phyloP scores from a whole-genome alignment of 2,329 filamentous ascomycete species.

The Thelonectria rubi region DNA sequence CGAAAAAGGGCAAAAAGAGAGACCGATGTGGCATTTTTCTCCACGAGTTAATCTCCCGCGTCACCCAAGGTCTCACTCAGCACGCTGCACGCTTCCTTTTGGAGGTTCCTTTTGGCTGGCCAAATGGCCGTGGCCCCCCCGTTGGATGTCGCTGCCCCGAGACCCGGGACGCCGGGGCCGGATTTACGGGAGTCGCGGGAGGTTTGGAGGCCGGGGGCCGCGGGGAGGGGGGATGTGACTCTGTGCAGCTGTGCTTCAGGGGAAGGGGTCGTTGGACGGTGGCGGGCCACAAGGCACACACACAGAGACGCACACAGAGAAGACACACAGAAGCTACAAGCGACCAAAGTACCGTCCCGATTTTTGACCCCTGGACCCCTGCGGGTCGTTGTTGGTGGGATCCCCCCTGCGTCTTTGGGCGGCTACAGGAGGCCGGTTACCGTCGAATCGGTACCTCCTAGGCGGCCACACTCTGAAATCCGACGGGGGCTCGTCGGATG shows the following conservation, averaged over 20 bases:
- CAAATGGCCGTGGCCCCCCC: not conserved
- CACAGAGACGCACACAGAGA: not conserved
- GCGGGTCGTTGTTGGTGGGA: not conserved
- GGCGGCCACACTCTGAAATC: conserved; percentile 8
- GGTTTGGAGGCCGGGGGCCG: not conserved
- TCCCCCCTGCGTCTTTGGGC: conserved; percentile 1
- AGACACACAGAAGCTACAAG: no score
- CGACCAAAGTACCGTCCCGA: no score
- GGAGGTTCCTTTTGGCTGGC: no score
- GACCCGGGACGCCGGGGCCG: conserved; percentile 1
- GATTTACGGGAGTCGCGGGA: conserved; percentile 10
- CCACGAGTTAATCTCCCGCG: not conserved
- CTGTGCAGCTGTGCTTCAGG: not conserved
- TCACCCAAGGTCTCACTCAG: not conserved
- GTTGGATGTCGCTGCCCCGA: not conserved
- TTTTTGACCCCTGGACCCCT: not conserved
- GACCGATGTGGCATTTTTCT: not conserved
- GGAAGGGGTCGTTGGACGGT: not conserved
- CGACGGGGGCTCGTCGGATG: conserved; percentile 11
- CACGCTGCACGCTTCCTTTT: no score
- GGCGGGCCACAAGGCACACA: not conserved
- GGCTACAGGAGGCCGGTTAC: not conserved
- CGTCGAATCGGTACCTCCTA: conserved; percentile 10
- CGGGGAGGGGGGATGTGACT: not conserved
- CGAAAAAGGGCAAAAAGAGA: not conserved